Evolutionary conservation across 1,139 yeast species (phyloP).

Genomic region (Saccharomyces hybrid): DNA sequence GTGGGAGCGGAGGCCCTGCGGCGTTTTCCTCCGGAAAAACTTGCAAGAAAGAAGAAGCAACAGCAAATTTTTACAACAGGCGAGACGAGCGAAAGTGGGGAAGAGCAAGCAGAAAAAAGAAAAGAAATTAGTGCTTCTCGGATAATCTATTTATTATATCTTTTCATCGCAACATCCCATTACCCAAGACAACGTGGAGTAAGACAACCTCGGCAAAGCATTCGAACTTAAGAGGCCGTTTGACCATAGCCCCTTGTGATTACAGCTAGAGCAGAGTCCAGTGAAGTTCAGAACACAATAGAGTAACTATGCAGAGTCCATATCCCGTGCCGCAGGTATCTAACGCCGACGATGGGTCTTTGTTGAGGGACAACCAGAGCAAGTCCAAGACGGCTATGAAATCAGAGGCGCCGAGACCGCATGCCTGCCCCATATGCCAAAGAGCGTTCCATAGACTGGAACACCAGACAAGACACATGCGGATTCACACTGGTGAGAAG

Average conservation of each 20-base stretch:
- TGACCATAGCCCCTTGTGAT: neutral
- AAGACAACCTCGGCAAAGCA: neutral
- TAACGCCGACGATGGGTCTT: neutral
- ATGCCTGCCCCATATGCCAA: slow-evolving; percentile 52
- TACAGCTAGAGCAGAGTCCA: neutral
- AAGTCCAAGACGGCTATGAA: slow-evolving; percentile 1
- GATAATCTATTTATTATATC: neutral
- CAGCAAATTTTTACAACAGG: neutral
- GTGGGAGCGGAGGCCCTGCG: neutral
- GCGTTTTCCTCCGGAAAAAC: neutral
- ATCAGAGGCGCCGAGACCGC: slow-evolving; percentile 38
- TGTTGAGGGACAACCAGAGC: neutral
- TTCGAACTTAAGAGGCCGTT: neutral
- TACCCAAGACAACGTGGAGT: neutral
- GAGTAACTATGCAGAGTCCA: neutral
- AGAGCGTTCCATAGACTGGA: slow-evolving; percentile 58
- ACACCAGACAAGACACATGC: slow-evolving; percentile 64
- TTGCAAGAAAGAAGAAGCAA: neutral
- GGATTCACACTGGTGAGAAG: slow-evolving; percentile 66
- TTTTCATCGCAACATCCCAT: neutral
- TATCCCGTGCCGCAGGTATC: neutral
- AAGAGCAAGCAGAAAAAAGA: neutral
- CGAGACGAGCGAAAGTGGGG: neutral
- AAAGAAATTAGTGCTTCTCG: neutral
- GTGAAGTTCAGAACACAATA: neutral